Conservation (phyloP, 176 grass and related monocot species). For the Musa troglodytarum region DNA sequence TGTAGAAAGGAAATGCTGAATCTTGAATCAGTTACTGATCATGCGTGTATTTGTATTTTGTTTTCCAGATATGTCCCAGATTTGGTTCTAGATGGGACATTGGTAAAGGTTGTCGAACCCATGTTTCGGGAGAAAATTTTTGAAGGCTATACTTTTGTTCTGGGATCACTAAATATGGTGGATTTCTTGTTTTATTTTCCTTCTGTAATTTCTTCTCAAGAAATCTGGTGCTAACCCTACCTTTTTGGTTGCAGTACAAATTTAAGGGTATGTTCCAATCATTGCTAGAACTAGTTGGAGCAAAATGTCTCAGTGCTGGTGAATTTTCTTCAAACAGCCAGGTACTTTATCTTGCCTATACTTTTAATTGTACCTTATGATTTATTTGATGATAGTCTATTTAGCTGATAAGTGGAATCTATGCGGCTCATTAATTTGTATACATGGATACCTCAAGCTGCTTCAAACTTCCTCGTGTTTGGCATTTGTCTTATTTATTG, state of each 20-base stretch:
- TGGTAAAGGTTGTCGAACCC: slow-evolving; percentile 55
- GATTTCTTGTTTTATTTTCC: slow-evolving; percentile 5
- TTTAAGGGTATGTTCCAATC: slow-evolving; percentile 68
- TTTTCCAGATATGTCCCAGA: slow-evolving; percentile 64
- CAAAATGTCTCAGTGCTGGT: slow-evolving; percentile 52
- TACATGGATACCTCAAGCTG: background rate
- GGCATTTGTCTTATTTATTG: background rate
- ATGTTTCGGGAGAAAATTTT: slow-evolving; percentile 52
- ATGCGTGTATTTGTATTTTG: slow-evolving; percentile 21
- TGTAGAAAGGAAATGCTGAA: slow-evolving; percentile 11
- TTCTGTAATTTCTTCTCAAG: background rate
- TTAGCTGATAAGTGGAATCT: background rate
- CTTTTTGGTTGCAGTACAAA: slow-evolving; percentile 51
- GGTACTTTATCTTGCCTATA: slow-evolving; percentile 23
- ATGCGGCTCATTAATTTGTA: background rate
- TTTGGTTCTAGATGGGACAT: slow-evolving; percentile 47
- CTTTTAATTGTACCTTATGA: background rate
- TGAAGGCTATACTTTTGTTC: slow-evolving; percentile 58
- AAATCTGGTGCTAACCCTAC: slow-evolving; percentile 18
- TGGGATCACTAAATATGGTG: slow-evolving; percentile 66
- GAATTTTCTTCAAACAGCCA: slow-evolving; percentile 78
- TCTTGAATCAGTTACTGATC: background rate
- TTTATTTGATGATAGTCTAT: background rate
- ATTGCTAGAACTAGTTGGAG: slow-evolving; percentile 54
- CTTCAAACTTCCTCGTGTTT: background rate